Base-by-base conservation (phyloP, 2,329 filamentous ascomycete genomes). In the Bipolaris zeicola region DNA sequence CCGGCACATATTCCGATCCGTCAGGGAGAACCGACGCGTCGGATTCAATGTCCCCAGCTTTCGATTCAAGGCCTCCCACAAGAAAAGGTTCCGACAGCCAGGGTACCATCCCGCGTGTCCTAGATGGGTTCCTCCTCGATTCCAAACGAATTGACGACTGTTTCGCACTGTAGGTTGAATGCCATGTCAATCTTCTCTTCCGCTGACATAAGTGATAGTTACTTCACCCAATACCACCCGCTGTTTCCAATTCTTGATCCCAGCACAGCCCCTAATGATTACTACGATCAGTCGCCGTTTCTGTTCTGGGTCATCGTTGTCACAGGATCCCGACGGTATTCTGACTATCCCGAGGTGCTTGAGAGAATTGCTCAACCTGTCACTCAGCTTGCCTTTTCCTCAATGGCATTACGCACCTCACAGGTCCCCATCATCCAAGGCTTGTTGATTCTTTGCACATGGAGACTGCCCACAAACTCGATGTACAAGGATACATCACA, bases 401-500 rank as follows among this genome's bases (percentile, higher is more conserved):
- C 73, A 22, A 73, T 76, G 67, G 71, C 73, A 18, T 64, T 74
- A 13, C 70, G 74, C 3, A 68, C 72, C 10, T 74, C 72, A 5
- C 71, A 69, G 10, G 74, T 77, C 50, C 70, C 75, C 13, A 72
- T 75, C 13, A 79, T 79, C 20, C 75, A 78, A 53, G 76, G 73
- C 14, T 63, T 77, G 8, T 57, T 79, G 4, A 68, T 78, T 8
- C 69, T 79, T 10, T 78, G 76, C 44, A 74, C 76, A 16, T 79
- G 77, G 77, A 71, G 76, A 3, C 59, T 78, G 26, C 76, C 77
- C 6, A 74, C 77, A 10, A 76, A 76, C 42, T 78, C 74, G 28
- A 77, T 76, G 70, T 76, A 75, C 61, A 76, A 76, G 39, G 76
- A 78, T 44, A 73, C 74, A 57, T 75, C 72, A n/a, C 71, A 74